phyloP scores from a whole-genome alignment of 1,284 basidiomycete genomes.

The Takashimella koratensis region DNA sequence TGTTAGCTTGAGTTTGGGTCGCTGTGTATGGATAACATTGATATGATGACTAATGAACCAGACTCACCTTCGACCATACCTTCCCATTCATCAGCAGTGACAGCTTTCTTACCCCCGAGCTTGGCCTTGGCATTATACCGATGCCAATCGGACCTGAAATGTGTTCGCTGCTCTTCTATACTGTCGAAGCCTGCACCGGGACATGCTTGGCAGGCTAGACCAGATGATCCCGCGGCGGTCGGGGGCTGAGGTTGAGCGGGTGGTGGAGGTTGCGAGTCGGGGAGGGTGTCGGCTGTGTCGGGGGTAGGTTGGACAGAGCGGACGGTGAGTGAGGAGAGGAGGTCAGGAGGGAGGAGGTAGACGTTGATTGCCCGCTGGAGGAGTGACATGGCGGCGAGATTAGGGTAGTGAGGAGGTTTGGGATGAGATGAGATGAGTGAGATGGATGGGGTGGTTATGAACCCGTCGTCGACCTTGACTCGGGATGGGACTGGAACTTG shows the following conservation, averaged over 20 bases:
- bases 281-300: neutral
- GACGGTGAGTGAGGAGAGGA: slow-evolving; percentile 63
- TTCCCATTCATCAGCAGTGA: slow-evolving; percentile 68
- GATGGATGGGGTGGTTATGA: neutral
- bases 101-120: slow-evolving; percentile 57
- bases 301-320: slow-evolving; percentile 51
- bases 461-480: too few relatives aligned
- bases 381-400: slow-evolving; percentile 1
- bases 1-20: neutral
- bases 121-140: slow-evolving; percentile 90
- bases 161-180: slow-evolving; percentile 75
- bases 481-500: too few relatives aligned
- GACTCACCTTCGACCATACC: slow-evolving; percentile 71
- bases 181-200: slow-evolving; percentile 65
- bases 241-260: slow-evolving; percentile 20
- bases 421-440: neutral
- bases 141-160: slow-evolving; percentile 97
- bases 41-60: too few relatives aligned
- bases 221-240: slow-evolving; percentile 39
- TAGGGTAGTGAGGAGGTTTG: neutral
- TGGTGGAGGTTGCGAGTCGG: neutral
- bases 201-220: slow-evolving; percentile 68
- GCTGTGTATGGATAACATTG: too few relatives aligned
- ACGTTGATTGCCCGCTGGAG: slow-evolving; percentile 43
- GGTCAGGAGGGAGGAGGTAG: slow-evolving; percentile 63